Conservation (phyloP, 495 filamentous ascomycete species). For the Daldinia decipiens region DNA sequence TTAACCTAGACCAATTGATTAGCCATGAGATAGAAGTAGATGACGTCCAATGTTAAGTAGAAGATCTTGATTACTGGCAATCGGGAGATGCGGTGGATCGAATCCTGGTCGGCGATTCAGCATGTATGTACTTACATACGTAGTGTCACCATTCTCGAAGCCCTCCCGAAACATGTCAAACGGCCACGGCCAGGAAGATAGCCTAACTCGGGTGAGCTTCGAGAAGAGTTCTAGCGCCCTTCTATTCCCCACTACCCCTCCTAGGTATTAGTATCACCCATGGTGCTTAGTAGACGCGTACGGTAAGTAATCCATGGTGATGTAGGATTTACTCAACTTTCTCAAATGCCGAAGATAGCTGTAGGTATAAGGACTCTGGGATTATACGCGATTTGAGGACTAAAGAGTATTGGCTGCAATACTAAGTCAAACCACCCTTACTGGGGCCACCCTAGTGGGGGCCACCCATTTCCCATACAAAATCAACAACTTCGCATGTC, state of each 20-base stretch:
- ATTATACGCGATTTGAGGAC: neutral
- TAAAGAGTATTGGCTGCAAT: neutral
- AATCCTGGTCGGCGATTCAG: slow-evolving; percentile 31
- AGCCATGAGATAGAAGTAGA: neutral
- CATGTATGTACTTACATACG: slow-evolving; percentile 6
- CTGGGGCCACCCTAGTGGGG: too few species aligned
- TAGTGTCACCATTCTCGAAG: slow-evolving; percentile 36
- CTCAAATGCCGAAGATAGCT: neutral
- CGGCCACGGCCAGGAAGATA: slow-evolving; percentile 29
- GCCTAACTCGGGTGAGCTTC: slow-evolving; percentile 23
- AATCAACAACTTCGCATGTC: too few species aligned
- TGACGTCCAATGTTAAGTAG: slow-evolving; percentile 3
- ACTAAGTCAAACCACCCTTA: too few species aligned
- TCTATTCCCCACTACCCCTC: slow-evolving; percentile 24
- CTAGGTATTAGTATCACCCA: slow-evolving; percentile 1
- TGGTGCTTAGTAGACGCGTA: slow-evolving; percentile 34
- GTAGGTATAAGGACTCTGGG: neutral
- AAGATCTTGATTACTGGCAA: slow-evolving; percentile 20
- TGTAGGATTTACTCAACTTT: slow-evolving; percentile 8
- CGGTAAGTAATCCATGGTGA: slow-evolving; percentile 5
- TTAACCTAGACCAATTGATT: neutral
- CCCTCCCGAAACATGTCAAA: slow-evolving; percentile 13
- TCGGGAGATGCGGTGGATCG: neutral
- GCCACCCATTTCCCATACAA: too few species aligned
- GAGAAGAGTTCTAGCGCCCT: slow-evolving; percentile 41